Percentiles rank a stretch among this genome's conserved stretches.
These are phyloP conservation scores for Hymenoscyphus fraxineus DNA, from an alignment of 2,329 filamentous ascomycete species.

Conservation along the genomic window DNA sequence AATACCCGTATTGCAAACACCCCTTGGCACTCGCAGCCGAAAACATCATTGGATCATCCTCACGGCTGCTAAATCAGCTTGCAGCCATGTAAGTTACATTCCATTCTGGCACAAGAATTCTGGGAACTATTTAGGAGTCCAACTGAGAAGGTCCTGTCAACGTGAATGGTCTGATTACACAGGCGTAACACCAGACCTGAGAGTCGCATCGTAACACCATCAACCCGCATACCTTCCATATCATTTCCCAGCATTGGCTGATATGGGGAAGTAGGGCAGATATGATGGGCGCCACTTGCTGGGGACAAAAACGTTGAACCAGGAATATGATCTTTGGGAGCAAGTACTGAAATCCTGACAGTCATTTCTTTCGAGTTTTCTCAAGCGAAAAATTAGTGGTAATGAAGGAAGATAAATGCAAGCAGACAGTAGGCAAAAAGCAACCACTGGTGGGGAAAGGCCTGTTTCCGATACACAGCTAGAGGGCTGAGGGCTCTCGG, in stretches of 20 bases:
- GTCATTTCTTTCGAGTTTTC: background rate
- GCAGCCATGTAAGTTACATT: background rate
- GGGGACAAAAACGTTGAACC: background rate
- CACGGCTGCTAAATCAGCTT: background rate
- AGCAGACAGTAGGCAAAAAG: background rate
- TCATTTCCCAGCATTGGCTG: background rate
- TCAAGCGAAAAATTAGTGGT: background rate
- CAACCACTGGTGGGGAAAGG: background rate
- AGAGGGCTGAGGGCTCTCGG: background rate
- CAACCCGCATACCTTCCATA: background rate
- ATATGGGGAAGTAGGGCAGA: background rate
- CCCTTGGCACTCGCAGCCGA: too few relatives aligned
- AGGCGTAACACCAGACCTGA: background rate
- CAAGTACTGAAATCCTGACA: too few relatives aligned
- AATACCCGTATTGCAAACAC: background rate
- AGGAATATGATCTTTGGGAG: too few relatives aligned
- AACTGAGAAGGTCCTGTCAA: background rate
- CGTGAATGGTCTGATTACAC: slow-evolving; percentile 1
- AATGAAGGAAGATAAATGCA: background rate
- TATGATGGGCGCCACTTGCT: background rate
- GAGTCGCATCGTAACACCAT: background rate
- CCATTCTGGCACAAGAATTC: background rate
- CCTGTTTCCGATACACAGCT: background rate
- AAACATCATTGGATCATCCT: background rate
- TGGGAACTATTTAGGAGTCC: background rate